phyloP scores from a whole-genome alignment of 1,139 yeast genomes.

The Tardiomyces digboiensis region DNA sequence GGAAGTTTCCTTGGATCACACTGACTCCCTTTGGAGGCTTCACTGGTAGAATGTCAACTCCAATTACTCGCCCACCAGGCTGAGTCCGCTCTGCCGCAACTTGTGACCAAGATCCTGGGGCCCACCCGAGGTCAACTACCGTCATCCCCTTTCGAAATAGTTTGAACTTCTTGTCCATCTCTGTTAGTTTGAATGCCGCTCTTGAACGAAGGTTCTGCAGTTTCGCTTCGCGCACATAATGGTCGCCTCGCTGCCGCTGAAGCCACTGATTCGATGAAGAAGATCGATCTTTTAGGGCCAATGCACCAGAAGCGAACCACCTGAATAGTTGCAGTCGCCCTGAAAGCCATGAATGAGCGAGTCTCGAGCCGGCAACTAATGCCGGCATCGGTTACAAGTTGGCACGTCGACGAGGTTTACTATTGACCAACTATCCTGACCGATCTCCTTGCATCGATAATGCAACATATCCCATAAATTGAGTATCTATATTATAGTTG shows the following conservation, averaged over 20 bases:
- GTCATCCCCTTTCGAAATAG: conserved; percentile 48
- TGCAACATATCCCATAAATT: too few species aligned
- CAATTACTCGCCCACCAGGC: conserved; percentile 59
- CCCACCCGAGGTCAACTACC: conserved; percentile 84
- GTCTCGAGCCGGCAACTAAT: too few species aligned
- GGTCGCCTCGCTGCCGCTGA: conserved; percentile 56
- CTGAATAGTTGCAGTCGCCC: too few species aligned
- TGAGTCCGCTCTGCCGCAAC: conserved; percentile 56
- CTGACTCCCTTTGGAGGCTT: conserved; percentile 75
- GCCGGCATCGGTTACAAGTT: too few species aligned
- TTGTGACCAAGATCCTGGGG: conserved; percentile 96
- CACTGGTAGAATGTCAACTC: conserved; percentile 75
- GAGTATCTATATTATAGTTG: too few species aligned
- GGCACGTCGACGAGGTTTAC: too few species aligned
- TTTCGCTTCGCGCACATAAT: conserved; percentile 56
- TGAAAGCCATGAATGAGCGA: too few species aligned
- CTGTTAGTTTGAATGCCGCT: conserved; percentile 78
- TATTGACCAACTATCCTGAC: too few species aligned
- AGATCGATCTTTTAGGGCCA: conserved; percentile 11
- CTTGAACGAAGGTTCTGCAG: conserved; percentile 59
- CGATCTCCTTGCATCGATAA: too few species aligned
- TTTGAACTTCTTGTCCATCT: conserved; percentile 51
- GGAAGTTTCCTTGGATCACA: conserved; percentile 78
- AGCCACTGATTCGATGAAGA: conserved; percentile 68
- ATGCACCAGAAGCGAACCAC: too few species aligned